phyloP scores from a whole-genome alignment of 257 asterid species.

The Solanum chmielewskii region DNA sequence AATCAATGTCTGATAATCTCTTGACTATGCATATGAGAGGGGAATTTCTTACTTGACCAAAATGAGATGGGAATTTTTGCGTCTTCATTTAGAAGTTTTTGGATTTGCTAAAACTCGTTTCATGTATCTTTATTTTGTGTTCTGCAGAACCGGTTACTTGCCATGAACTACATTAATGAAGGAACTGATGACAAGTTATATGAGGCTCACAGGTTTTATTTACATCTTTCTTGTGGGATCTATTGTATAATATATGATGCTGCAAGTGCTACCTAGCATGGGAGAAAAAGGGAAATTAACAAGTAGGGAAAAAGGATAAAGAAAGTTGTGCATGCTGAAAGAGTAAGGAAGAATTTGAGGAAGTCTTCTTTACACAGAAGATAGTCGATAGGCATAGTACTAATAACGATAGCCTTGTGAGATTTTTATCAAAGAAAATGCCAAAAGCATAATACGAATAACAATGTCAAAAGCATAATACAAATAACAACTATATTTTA shows the following conservation, averaged over 20 bases:
- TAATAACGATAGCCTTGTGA: neutral
- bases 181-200: constrained; percentile 71
- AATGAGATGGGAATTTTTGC: neutral
- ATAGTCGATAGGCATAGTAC: neutral
- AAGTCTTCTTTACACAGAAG: neutral
- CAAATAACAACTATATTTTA: neutral
- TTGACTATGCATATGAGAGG: neutral
- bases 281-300: neutral
- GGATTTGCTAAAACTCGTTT: neutral
- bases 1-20: neutral
- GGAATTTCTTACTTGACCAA: neutral
- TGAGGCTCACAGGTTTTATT: constrained; percentile 85
- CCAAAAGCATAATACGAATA: neutral
- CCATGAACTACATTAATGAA: constrained; percentile 96
- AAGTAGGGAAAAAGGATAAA: neutral
- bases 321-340: neutral
- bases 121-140: neutral
- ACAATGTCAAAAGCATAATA: neutral
- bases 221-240: neutral
- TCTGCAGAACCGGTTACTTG: constrained; percentile 95
- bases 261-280: neutral
- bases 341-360: neutral
- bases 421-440: neutral
- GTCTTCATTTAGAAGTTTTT: neutral
- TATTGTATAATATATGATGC: neutral